A percentile compares a stretch with the other conserved stretches of the same genome.
Evolutionary conservation across 768 basidiomycete genomes (phyloP).

Genomic region (Phallus indusiatus): DNA sequence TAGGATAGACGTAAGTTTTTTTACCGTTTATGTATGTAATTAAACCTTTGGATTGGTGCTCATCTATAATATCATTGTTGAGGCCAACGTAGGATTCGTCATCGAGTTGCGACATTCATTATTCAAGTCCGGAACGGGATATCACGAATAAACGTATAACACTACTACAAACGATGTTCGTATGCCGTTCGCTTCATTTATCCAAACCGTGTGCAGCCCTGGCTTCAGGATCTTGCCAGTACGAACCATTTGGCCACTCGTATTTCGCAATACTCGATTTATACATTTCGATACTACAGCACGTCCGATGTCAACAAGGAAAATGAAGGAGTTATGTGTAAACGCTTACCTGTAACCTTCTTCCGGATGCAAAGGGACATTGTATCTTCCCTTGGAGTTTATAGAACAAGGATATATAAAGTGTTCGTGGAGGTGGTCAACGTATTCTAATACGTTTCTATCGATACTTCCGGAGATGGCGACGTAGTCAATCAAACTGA

Average conservation of each 20-base stretch:
- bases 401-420: slow-evolving; percentile 85
- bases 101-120: no score
- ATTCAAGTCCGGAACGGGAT: no score
- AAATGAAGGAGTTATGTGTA: background rate
- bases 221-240: slow-evolving; percentile 40
- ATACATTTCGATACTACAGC: slow-evolving; percentile 78
- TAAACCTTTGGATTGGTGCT: no score
- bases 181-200: background rate
- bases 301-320: slow-evolving; percentile 6
- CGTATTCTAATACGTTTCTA: slow-evolving; percentile 86
- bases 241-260: slow-evolving; percentile 78
- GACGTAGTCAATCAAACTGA: slow-evolving; percentile 87
- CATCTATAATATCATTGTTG: no score
- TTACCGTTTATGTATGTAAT: no score
- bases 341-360: slow-evolving; percentile 67
- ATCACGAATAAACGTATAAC: background rate
- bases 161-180: background rate
- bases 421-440: slow-evolving; percentile 90
- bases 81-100: no score
- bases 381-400: slow-evolving; percentile 77
- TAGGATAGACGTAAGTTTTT: no score
- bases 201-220: slow-evolving; percentile 2
- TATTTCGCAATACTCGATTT: slow-evolving; percentile 71
- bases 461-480: slow-evolving; percentile 87
- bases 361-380: slow-evolving; percentile 63